Evolutionary conservation across 108 stramenopile genomes (phyloP), one percentile per base, ranked within the genome.

Genomic region (Nannochloropsis granulata): DNA sequence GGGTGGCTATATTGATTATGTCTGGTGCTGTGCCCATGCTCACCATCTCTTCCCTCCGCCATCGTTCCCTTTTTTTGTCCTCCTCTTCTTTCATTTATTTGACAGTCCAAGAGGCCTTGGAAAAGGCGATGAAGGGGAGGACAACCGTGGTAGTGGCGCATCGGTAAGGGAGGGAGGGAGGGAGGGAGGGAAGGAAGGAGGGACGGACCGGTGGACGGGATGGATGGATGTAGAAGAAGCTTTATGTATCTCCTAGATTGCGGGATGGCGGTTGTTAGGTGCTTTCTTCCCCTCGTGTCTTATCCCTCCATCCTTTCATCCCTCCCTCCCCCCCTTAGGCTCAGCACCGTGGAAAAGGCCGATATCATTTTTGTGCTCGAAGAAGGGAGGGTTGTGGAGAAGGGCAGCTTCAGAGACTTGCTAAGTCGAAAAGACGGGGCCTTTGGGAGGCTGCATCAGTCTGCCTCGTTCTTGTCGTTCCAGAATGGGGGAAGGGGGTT

Each of bases 321-420:
- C 56, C 56, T 71, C 56, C 56, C 56, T 71, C 56, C 2, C 56
- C 7, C 56, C 56, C 9, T 71, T 10, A 71, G 56, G n/a, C 56
- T 71, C 56, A 71, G 56, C 56, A 71, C 56, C 21, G 79, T 84
- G n/a, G 43, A 85, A 43, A 79, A 83, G 44, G 87, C 88, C 34
- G 90, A 91, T 44, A 44, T 46, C 45, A 91, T 91, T 25, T 83
- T 24, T 78, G 90, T 91, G 43, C 46, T 91, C 24, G 78, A 80
- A n/a, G 89, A 90, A 24, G 96, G 96, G 13, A 79, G 80, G 44
- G 85, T 98, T 11, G 93, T 94, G 43, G 97, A 98, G 82, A 91
- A 84, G 43, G 98, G 98, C 24, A 94, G n/a, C 10, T 71, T 71
- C 56, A 16, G 56, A 10, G 56, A 71, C 21, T n/a, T 71, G 21